Evolutionary conservation across 1,284 basidiomycete species (phyloP).

Genomic region (Thecaphora thlaspeos): DNA sequence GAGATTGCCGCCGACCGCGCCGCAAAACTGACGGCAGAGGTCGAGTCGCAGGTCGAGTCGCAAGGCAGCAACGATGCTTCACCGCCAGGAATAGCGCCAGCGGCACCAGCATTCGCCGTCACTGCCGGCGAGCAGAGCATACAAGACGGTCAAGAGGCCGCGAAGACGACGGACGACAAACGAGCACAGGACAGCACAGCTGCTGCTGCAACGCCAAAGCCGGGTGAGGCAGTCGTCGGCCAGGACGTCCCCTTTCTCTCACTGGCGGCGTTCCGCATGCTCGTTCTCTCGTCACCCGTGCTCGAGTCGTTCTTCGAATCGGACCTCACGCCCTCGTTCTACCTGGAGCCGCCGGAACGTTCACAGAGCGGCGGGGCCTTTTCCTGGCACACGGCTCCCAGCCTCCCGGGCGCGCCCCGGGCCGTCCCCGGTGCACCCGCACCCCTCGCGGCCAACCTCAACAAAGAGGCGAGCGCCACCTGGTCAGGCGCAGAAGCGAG

Average conservation of each 20-base stretch:
- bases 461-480: slow-evolving; percentile 28
- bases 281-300: slow-evolving; percentile 52
- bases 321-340: slow-evolving; percentile 50
- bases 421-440: slow-evolving; percentile 26
- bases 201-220: neutral
- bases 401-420: slow-evolving; percentile 29
- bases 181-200: too few species aligned
- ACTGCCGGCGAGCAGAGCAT: slow-evolving; percentile 2
- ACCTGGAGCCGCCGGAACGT: slow-evolving; percentile 46
- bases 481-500: slow-evolving; percentile 42
- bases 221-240: slow-evolving; percentile 18
- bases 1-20: slow-evolving; percentile 52
- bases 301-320: slow-evolving; percentile 53
- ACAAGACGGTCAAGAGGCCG: slow-evolving; percentile 21
- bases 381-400: slow-evolving; percentile 53
- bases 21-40: slow-evolving; percentile 20
- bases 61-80: too few species aligned
- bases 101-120: neutral
- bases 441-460: neutral
- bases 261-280: slow-evolving; percentile 49
- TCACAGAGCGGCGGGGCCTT: slow-evolving; percentile 49
- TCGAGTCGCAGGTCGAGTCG: neutral
- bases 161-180: slow-evolving; percentile 1
- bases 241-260: slow-evolving; percentile 53
- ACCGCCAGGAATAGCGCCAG: too few species aligned